Evolutionary conservation across 2,329 filamentous ascomycete species (phyloP), one percentile per base, ranked within the genome.

Genomic region (Penicillium psychrosexuale): DNA sequence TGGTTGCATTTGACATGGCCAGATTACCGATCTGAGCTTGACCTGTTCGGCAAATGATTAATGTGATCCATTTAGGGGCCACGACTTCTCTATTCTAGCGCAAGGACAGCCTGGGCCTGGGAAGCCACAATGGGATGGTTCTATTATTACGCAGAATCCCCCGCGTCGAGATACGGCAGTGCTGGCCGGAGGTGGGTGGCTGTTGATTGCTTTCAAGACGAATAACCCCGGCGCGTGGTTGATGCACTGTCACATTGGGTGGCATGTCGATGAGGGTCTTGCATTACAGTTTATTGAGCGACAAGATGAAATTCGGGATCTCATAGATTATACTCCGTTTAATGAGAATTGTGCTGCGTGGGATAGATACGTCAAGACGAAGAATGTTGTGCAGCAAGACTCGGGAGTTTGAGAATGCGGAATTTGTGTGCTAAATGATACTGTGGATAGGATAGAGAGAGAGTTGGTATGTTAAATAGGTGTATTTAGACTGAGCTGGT

Each of bases 141-240:
- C 55, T 58, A 68, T 13, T 57, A 66, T 53, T 31, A 39, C 33
- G 11, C n/a, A 40, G 49, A 76, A 76, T 53, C 75, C 75, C 1
- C 62, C 72, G 2, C 66, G 75, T 7, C 64, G 75, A 15, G 75
- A 78, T 56, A 69, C 71, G 3, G 72, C 73, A 1, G 70, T 75
- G 68, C 61, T 77, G 27, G 68, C 68, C 1, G 62, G 63, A 1
- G 62, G 57, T 44, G 75, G 75, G 1, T 76, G 71, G 63, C 56
- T 78, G 39, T 70, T 74, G 9, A 46, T 78, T 17, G 75, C 75
- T 17, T 77, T 75, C 58, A 61, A 68, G 53, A 72, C 69, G 27
- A 71, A 77, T 53, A 78, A 78, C 55, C 74, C 75, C 1, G 75
- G 75, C 6, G 68, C 73, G 1, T 78, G 75, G 75, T 60, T 75